Conservation (phyloP, 2,329 filamentous ascomycete genomes). For the Fusarium domesticum region DNA sequence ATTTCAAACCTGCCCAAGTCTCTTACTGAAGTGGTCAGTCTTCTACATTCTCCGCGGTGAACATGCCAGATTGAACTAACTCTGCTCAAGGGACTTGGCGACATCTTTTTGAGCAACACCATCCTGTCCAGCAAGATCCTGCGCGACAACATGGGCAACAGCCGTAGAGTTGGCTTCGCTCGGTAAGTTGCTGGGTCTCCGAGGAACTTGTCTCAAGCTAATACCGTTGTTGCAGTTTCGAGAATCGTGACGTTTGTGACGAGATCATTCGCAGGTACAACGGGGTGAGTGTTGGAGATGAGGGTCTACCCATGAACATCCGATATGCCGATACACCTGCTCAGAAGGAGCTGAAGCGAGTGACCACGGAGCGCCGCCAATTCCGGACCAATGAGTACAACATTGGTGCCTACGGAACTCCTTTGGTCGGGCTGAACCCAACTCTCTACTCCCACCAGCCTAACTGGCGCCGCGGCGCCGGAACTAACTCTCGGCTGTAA, state of each 20-base stretch:
- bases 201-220: neutral
- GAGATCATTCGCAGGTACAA: slow-evolving; percentile 85
- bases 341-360: slow-evolving; percentile 94
- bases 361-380: slow-evolving; percentile 90
- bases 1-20: slow-evolving; percentile 94
- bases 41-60: neutral
- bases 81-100: slow-evolving; percentile 61
- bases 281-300: slow-evolving; percentile 71
- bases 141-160: slow-evolving; percentile 85
- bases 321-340: slow-evolving; percentile 95
- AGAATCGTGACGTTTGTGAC: slow-evolving; percentile 84
- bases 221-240: slow-evolving; percentile 62
- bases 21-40: slow-evolving; percentile 81
- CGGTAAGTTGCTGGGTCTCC: slow-evolving; percentile 58
- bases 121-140: slow-evolving; percentile 95
- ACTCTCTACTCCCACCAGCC: slow-evolving; percentile 37
- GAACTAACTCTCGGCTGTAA: slow-evolving; percentile 31
- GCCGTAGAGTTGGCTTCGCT: slow-evolving; percentile 95
- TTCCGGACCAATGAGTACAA: slow-evolving; percentile 97
- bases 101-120: slow-evolving; percentile 74
- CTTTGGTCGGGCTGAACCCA: slow-evolving; percentile 53
- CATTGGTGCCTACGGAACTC: slow-evolving; percentile 64
- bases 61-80: slow-evolving; percentile 14
- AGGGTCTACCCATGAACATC: slow-evolving; percentile 83
- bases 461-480: slow-evolving; percentile 36